Evolutionary conservation across 805 yeast genomes (phyloP).

Genomic region (Cyberlindnera sargentensis): DNA sequence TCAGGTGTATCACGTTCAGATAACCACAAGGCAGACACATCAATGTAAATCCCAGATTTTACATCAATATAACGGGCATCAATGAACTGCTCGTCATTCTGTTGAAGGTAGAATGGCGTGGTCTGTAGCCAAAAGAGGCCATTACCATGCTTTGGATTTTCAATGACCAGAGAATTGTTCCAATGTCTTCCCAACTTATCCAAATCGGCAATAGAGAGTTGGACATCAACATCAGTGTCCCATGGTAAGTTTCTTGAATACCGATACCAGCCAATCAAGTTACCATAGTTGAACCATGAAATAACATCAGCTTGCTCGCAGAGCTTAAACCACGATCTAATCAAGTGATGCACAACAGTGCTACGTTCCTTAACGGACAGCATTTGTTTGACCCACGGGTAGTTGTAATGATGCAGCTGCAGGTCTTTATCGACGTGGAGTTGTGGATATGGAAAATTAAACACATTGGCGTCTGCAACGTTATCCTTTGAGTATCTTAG

Average conservation of each 20-base stretch:
- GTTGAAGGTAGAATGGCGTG: slow-evolving; percentile 22
- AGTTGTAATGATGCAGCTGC: slow-evolving; percentile 26
- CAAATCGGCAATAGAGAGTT: slow-evolving; percentile 42
- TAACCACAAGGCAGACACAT: slow-evolving; percentile 35
- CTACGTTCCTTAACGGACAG: slow-evolving; percentile 24
- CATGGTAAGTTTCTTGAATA: slow-evolving; percentile 52
- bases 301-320: slow-evolving; percentile 34
- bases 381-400: slow-evolving; percentile 26
- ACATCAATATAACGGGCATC: slow-evolving; percentile 41
- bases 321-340: slow-evolving; percentile 49
- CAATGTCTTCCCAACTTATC: slow-evolving; percentile 35
- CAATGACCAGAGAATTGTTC: slow-evolving; percentile 45
- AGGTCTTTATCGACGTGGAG: slow-evolving; percentile 19
- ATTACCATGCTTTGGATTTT: slow-evolving; percentile 27
- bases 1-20: slow-evolving; percentile 10
- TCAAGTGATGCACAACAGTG: slow-evolving; percentile 36
- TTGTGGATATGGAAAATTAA: slow-evolving; percentile 24
- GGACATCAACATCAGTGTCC: slow-evolving; percentile 61
- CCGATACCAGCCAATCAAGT: slow-evolving; percentile 56
- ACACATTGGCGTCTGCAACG: slow-evolving; percentile 16
- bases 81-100: slow-evolving; percentile 11
- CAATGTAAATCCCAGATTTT: slow-evolving; percentile 43
- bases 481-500: slow-evolving; percentile 18
- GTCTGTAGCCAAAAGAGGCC: slow-evolving; percentile 30
- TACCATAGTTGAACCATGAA: slow-evolving; percentile 62